These are phyloP conservation scores for Lichtheimia hyalospora DNA, from an alignment of 371 early-diverging fungal genomes.

Conservation along the genomic window DNA sequence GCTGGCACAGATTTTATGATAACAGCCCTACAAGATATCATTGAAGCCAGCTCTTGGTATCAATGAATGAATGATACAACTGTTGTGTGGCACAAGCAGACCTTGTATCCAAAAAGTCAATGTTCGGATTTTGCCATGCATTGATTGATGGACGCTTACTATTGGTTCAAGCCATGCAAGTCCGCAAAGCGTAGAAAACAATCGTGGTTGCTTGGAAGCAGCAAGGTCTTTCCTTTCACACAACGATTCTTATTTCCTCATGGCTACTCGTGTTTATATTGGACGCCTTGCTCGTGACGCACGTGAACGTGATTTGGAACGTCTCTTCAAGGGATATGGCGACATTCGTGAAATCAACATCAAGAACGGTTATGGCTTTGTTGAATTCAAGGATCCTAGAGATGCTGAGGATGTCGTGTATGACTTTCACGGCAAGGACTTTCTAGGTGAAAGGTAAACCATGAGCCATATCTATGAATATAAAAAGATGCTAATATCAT, in stretches of 20 bases:
- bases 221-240: too few relatives aligned
- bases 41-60: too few relatives aligned
- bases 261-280: slow-evolving; percentile 64
- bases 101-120: too few relatives aligned
- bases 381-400: slow-evolving; percentile 70
- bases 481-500: background rate
- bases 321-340: slow-evolving; percentile 66
- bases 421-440: slow-evolving; percentile 67
- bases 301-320: slow-evolving; percentile 68
- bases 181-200: too few relatives aligned
- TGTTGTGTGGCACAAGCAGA: too few relatives aligned
- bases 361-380: slow-evolving; percentile 79
- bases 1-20: too few relatives aligned
- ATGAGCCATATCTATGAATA: background rate
- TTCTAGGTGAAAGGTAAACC: slow-evolving; percentile 75
- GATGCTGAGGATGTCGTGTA: slow-evolving; percentile 81
- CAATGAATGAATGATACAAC: too few relatives aligned
- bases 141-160: too few relatives aligned
- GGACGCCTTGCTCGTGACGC: slow-evolving; percentile 72
- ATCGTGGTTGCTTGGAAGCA: too few relatives aligned
- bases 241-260: background rate
- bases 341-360: slow-evolving; percentile 73
- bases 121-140: too few relatives aligned
- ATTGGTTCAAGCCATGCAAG: too few relatives aligned
- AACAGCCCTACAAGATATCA: too few relatives aligned